phyloP scores from a whole-genome alignment of 2,329 filamentous ascomycete genomes.

The Aureobasidium sp. region DNA sequence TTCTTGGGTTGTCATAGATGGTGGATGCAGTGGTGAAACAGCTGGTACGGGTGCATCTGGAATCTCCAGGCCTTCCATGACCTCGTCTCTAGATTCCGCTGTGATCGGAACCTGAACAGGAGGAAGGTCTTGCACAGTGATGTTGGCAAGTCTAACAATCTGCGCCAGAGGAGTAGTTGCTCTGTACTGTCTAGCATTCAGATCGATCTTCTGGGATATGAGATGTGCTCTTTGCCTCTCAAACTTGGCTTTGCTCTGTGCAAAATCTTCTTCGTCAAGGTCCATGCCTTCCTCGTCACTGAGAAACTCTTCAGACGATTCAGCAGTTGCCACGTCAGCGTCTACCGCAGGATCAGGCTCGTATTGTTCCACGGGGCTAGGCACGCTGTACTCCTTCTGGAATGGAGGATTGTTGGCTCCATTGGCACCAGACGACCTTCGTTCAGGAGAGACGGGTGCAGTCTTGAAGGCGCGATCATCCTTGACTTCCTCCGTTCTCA shows the following conservation, averaged over 20 bases:
- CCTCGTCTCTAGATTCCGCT: slow-evolving; percentile 9
- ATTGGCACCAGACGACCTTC: not conserved
- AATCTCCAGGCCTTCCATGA: not conserved
- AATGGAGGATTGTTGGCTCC: not conserved
- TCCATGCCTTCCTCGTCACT: slow-evolving; percentile 41
- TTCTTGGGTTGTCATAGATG: not conserved
- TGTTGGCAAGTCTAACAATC: slow-evolving; percentile 32
- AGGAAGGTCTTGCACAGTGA: slow-evolving; percentile 26
- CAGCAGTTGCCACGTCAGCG: not conserved
- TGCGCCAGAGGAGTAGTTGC: slow-evolving; percentile 36
- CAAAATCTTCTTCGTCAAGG: slow-evolving; percentile 37
- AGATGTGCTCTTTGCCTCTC: slow-evolving; percentile 36
- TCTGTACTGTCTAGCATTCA: slow-evolving; percentile 33
- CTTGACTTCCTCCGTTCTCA: not conserved
- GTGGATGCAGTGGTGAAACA: not conserved
- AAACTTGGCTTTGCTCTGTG: slow-evolving; percentile 38
- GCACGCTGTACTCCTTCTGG: not conserved
- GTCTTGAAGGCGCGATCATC: slow-evolving; percentile 1
- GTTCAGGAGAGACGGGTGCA: not conserved
- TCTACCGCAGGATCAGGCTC: not conserved
- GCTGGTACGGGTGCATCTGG: not conserved
- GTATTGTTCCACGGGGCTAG: not conserved
- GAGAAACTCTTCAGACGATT: not conserved
- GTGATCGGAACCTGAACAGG: not conserved
- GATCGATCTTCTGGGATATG: slow-evolving; percentile 34